Evolutionary conservation across 139 green algal genomes (phyloP).

Genomic region (Chlamydomonas incerta): DNA sequence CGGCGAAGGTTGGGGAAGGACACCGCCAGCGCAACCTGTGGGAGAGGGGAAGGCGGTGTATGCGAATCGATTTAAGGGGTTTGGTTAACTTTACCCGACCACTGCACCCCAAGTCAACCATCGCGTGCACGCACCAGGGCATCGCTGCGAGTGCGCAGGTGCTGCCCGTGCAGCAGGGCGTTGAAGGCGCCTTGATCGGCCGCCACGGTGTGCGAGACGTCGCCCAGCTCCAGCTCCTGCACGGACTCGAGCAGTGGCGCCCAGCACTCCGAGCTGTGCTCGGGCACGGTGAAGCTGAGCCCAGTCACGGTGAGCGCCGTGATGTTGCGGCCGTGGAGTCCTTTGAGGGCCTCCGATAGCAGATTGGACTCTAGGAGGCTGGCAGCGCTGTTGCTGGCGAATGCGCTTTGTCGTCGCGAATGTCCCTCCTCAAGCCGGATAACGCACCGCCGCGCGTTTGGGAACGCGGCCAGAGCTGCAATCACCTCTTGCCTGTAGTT

Average conservation of each 20-base stretch:
- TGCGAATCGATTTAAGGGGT: no score
- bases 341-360: no score
- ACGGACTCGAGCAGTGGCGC: not conserved
- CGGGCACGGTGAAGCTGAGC: not conserved
- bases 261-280: no score
- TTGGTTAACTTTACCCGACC: no score
- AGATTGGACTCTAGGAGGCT: no score
- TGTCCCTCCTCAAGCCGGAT: no score
- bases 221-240: not conserved
- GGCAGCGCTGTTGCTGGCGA: no score
- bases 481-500: not conserved
- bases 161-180: not conserved
- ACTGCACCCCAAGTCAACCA: no score
- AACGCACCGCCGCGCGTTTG: not conserved
- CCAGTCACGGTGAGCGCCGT: not conserved
- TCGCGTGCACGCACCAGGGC: not conserved
- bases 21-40: not conserved
- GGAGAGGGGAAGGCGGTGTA: no score
- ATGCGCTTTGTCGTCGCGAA: no score
- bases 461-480: not conserved
- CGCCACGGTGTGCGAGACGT: not conserved
- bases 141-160: not conserved
- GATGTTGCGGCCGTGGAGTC: not conserved
- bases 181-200: slow-evolving; percentile 16
- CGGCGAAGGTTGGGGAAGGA: slow-evolving; percentile 4